Evolutionary conservation across 768 basidiomycete species (phyloP).

Genomic region (Podaxis carcinomalis): DNA sequence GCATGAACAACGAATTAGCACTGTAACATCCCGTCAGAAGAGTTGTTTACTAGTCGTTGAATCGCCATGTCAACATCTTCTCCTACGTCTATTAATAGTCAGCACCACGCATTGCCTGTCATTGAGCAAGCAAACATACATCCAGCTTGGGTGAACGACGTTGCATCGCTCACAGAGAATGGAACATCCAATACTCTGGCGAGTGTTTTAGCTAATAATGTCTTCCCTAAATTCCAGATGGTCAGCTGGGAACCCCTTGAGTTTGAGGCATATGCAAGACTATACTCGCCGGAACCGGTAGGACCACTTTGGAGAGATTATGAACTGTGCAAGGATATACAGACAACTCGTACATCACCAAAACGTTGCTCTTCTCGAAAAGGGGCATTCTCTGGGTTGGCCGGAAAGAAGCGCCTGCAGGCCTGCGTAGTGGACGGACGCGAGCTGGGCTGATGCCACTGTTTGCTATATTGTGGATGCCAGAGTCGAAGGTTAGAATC

Average conservation of each 20-base stretch:
- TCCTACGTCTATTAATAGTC: constrained; percentile 66
- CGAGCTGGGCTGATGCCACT: constrained; percentile 51
- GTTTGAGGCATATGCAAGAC: not conserved
- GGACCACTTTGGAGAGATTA: constrained; percentile 52
- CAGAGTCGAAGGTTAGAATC: not conserved
- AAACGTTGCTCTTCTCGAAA: constrained; percentile 95
- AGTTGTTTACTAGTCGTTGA: constrained; percentile 62
- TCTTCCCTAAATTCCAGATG: constrained; percentile 59
- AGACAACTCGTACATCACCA: constrained; percentile 62
- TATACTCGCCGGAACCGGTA: constrained; percentile 69
- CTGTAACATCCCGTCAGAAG: not conserved
- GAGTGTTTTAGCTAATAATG: constrained; percentile 85
- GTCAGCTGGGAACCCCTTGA: not conserved
- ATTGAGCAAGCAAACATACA: constrained; percentile 41
- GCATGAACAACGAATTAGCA: not conserved
- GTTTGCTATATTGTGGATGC: constrained; percentile 19
- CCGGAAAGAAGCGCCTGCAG: constrained; percentile 28
- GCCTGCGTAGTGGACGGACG: constrained; percentile 54
- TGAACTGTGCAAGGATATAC: not conserved
- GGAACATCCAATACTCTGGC: constrained; percentile 90
- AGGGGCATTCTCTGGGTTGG: constrained; percentile 44
- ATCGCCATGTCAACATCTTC: constrained; percentile 95
- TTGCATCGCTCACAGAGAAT: constrained; percentile 91
- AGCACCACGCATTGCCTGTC: constrained; percentile 12
- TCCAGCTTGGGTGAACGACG: constrained; percentile 88